A percentile compares a stretch with the other conserved stretches of the same genome.
Evolutionary conservation across 2,329 filamentous ascomycete genomes (phyloP).

Genomic region (Venturia carpophila): DNA sequence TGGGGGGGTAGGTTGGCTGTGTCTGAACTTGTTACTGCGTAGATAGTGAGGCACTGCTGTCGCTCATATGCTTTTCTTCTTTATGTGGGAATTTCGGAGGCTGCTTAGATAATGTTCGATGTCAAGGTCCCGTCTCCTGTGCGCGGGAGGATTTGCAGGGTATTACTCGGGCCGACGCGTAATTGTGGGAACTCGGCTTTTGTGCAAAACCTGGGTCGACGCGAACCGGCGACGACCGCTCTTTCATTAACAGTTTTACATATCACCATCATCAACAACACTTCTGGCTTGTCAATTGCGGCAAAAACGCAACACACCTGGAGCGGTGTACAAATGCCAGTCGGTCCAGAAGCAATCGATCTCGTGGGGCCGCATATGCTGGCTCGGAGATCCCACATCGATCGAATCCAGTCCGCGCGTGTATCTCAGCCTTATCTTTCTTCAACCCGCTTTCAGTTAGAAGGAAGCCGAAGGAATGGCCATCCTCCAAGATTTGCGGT

Average conservation of each 20-base stretch:
- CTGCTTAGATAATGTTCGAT: too few species aligned
- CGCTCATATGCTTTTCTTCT: too few species aligned
- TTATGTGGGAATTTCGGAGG: too few species aligned
- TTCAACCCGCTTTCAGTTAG: constrained; percentile 6
- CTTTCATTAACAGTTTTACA: background rate
- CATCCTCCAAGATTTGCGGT: background rate
- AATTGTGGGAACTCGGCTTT: background rate
- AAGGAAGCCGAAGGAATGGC: background rate
- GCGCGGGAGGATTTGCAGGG: background rate
- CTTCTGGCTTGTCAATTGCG: too few species aligned
- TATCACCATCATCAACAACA: too few species aligned
- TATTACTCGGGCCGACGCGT: background rate
- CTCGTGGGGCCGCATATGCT: background rate
- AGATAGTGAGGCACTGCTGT: too few species aligned
- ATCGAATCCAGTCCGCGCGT: constrained; percentile 3
- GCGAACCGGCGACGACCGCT: background rate
- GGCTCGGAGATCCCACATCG: background rate
- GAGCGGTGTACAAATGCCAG: background rate
- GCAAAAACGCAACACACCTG: too few species aligned
- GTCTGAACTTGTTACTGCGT: too few species aligned
- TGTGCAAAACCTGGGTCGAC: background rate
- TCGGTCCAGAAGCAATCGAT: background rate
- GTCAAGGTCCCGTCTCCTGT: too few species aligned
- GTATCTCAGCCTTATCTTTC: constrained; percentile 4
- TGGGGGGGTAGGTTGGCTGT: too few species aligned